Percentiles rank a stretch among this genome's conserved stretches.
Evolutionary conservation across 306 rosid genomes (phyloP).

Genomic region (Sphenostylis stenocarpa): DNA sequence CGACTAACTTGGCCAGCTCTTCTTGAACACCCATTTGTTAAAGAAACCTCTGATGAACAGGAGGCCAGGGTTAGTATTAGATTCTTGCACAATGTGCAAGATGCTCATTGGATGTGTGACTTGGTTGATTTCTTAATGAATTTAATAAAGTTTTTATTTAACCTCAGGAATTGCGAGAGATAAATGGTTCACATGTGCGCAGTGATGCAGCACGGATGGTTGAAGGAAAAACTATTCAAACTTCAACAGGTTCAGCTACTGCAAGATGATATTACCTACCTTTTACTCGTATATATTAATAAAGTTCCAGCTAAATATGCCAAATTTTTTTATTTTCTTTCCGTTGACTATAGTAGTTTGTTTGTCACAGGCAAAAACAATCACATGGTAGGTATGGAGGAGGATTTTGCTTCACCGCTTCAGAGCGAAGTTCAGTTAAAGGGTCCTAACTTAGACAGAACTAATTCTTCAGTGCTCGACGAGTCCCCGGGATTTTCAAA

Average conservation of each 20-base stretch:
- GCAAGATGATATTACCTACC: constrained; percentile 19
- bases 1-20: constrained; percentile 97
- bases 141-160: constrained; percentile 7
- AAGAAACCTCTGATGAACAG: constrained; percentile 61
- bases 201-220: constrained; percentile 52
- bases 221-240: constrained; percentile 51
- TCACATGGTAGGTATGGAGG: constrained; percentile 40
- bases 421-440: constrained; percentile 54
- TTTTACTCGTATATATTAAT: constrained; percentile 2
- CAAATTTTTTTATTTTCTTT: background rate
- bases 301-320: background rate
- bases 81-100: constrained; percentile 12
- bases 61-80: constrained; percentile 58
- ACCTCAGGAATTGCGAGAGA: constrained; percentile 59
- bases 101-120: constrained; percentile 14
- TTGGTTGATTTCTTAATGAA: background rate
- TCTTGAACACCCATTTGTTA: constrained; percentile 92
- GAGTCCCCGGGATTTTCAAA: constrained; percentile 67
- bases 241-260: constrained; percentile 44
- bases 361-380: constrained; percentile 38
- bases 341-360: constrained; percentile 19
- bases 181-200: constrained; percentile 47
- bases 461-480: constrained; percentile 52
- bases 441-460: constrained; percentile 39
- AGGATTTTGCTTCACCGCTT: constrained; percentile 42